A percentile compares a stretch with the other conserved stretches of the same genome.
These are phyloP conservation scores for Pythium phragmiticola DNA, from an alignment of 352 stramenopile genomes.

Conservation along the genomic window DNA sequence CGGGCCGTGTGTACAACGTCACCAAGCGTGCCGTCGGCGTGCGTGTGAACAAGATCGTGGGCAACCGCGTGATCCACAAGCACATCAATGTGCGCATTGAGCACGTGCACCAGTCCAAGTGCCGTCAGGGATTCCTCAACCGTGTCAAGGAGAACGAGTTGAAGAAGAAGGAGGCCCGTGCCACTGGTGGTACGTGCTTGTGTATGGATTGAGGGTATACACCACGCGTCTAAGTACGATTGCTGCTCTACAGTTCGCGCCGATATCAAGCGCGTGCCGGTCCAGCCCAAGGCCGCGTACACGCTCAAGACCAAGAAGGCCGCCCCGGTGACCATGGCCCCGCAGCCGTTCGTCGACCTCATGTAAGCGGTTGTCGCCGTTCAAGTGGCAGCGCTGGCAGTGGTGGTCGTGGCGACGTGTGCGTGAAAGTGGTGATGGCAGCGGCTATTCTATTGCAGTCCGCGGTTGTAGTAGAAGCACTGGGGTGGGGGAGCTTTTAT, in stretches of 20 bases:
- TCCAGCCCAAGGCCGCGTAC: slow-evolving; percentile 95
- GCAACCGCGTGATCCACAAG: slow-evolving; percentile 99
- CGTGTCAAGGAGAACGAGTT: slow-evolving; percentile 98
- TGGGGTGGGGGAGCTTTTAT: not conserved
- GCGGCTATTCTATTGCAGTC: slow-evolving; percentile 1
- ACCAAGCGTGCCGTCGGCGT: slow-evolving; percentile 98
- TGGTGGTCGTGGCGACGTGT: slow-evolving; percentile 12
- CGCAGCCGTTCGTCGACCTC: slow-evolving; percentile 98
- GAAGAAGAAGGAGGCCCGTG: slow-evolving; percentile 95
- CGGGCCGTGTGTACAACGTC: slow-evolving; percentile 99
- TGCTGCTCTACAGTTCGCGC: slow-evolving; percentile 53
- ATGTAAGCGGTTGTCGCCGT: slow-evolving; percentile 82
- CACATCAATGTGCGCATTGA: slow-evolving; percentile 99
- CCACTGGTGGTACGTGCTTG: slow-evolving; percentile 69
- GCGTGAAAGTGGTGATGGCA: not conserved
- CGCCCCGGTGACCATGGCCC: slow-evolving; percentile 95
- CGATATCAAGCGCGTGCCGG: slow-evolving; percentile 94
- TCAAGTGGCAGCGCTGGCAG: not conserved
- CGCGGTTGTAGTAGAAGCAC: not conserved
- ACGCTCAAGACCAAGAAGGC: slow-evolving; percentile 91
- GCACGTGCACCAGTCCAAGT: slow-evolving; percentile 98
- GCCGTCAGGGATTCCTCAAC: slow-evolving; percentile 97
- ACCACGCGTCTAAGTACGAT: not conserved
- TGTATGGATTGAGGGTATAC: not conserved
- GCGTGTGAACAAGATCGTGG: slow-evolving; percentile 99